Evolutionary conservation across 2,329 filamentous ascomycete species (phyloP), one percentile per base, ranked within the genome.

Genomic region (Alternaria sp.): DNA sequence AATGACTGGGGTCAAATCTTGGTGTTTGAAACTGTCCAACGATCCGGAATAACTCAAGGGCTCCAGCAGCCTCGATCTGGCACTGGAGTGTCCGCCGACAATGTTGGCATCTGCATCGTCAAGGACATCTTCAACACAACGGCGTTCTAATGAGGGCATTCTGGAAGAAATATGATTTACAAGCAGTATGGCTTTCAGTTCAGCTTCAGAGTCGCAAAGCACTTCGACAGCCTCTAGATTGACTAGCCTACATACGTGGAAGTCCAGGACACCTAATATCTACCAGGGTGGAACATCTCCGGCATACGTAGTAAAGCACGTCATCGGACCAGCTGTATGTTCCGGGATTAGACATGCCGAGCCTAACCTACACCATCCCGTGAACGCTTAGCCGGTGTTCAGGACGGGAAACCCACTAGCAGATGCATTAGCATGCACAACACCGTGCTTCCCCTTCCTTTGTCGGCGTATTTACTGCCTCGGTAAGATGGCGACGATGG

Each of bases 1-100:
- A 60, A 85, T 84, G 17, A 80, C 74, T 7, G 82, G 82, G 2
- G 83, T 85, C 3, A 83, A 73, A 54, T 85, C 82, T 51, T 69
- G 69, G 8, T 68, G 56, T 41, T 63, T 67, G 54, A 68, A 71
- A 11, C 13, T 42, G 24, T 72, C 69, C 39, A 73, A 44, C 10
- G 67, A 62, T n/a, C 70, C 69, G 2, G 67, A 67, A 51, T 73
- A 70, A 4, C 53, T 21, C 41, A 73, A 53, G 9, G 69, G 68
- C 51, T 70, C 62, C 6, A 54, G 21, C 11, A 70, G 56, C 36
- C 65, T 67, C 28, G 69, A 62, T 24, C 67, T 57, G n/a, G 70
- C 70, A 34, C 29, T 59, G n/a, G 60, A 42, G 50, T 71, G 58
- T 1, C 70, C 69, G 7, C 69, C 70, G 41, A 69, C 7, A 14